Base-by-base conservation (phyloP, 202 grass and related monocot species). In the Elaeis oleifera region DNA sequence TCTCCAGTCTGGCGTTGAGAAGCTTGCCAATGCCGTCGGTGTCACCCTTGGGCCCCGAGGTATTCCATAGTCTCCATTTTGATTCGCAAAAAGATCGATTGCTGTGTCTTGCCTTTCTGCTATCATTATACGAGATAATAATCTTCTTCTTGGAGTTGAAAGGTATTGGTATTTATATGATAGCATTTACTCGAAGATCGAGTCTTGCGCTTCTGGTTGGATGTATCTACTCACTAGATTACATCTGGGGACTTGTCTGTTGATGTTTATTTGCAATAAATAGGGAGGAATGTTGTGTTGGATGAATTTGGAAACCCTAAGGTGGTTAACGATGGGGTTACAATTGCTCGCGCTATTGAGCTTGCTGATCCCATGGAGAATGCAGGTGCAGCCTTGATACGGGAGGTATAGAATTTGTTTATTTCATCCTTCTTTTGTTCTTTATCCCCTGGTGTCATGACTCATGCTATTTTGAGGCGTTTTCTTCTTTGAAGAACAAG, bases 31-130 rank as follows among this genome's bases (percentile, higher is more conserved):
- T 18, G 68, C 44, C 11, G 68, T 71, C 56, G 56, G 56, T 1
- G 68, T 71, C 44, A 71, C 68, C 36, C 56, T 71, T 6, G 68
- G 68, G 8, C 68, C 68, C 4, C 49, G 56, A 60, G 68, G 68
- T 60, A 53, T 18, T 16, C 52, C 18, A 16, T 56, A 5, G 19
- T 24, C 1, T 4, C 19, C 39, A 23, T 18, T 52, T 60, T 52
- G 4, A 16, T 51, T 15, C 29, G 17, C 14, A 19, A 31, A 51
- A 13, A 44, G 1, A 44, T 44, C 11, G 36, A 13, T 44, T 11
- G 8, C 11, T 44, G 36, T 44, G 36, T 13, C 9, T 3, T 13
- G 36, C 9, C 9, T 44, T 13, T 44, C 36, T 44, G 36, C 36
- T 9, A 13, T 13, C 36, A 44, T 44, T 9, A 13, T 13, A 14